phyloP scores from a whole-genome alignment of 257 asterid species.

The Jaltomata sinuosa region DNA sequence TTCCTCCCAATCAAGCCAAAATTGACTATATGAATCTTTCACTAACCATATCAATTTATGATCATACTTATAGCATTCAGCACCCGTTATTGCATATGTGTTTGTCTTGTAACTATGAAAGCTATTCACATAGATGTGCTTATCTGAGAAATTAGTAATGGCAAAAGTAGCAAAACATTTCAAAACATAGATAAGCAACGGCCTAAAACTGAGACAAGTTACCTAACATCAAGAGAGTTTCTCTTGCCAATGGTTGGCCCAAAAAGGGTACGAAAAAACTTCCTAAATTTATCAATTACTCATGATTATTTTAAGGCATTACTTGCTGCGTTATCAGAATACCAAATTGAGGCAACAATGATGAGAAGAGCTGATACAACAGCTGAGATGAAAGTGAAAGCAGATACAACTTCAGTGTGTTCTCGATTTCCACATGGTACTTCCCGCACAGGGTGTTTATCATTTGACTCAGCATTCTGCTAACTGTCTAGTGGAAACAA shows the following conservation, averaged over 20 bases:
- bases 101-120: not conserved
- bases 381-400: slow-evolving; percentile 57
- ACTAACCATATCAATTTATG: no score
- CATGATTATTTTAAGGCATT: slow-evolving; percentile 17
- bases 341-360: slow-evolving; percentile 25
- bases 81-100: not conserved
- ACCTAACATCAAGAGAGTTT: not conserved
- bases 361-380: slow-evolving; percentile 35
- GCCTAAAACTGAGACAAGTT: not conserved
- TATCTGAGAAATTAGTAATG: not conserved
- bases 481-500: slow-evolving; percentile 14
- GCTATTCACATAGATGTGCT: not conserved
- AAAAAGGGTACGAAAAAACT: not conserved
- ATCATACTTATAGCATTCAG: no score
- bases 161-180: not conserved
- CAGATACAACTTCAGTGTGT: slow-evolving; percentile 48
- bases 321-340: slow-evolving; percentile 11
- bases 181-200: not conserved
- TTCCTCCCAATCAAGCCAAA: not conserved
- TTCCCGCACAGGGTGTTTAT: slow-evolving; percentile 39
- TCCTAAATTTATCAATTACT: not conserved
- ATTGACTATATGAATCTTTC: no score
- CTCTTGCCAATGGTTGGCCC: not conserved
- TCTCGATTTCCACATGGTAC: slow-evolving; percentile 67
- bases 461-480: slow-evolving; percentile 2